Evolutionary conservation across 371 early-diverging fungal genomes (phyloP), one percentile per base, ranked within the genome.

Genomic region (Mortierella sp.): DNA sequence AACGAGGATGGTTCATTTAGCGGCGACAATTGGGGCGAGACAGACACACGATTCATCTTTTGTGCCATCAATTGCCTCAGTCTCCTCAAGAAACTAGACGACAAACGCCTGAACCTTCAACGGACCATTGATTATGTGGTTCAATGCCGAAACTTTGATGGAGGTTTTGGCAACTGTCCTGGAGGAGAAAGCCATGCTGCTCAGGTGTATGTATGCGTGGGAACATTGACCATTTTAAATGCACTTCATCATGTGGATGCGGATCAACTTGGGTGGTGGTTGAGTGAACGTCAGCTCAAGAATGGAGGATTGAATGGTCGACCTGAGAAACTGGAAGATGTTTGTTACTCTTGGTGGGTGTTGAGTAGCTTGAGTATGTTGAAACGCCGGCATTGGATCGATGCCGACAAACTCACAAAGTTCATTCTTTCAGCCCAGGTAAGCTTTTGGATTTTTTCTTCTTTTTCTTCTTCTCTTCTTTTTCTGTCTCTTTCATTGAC

Each of bases 311-410:
- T 99, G 55, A 97, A 97, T 75, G 99, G 99, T 4, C 87, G 99
- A 51, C 97, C 99, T 0, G 96, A 99, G 81, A 99, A 99, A 84
- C 85, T 97, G 28, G 97, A 96, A 79, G 99, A 99, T 83, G 97
- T 96, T 2, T 99, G 99, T 81, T 99, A 99, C 81, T 98, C 99
- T 19, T 99, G 98, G 97, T 99, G 99, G 99, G 98, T 96, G 0
- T 85, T 97, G 57, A 96, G 98, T 7, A 86, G 97, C 12, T 84
- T 99, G 2, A 82, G 92, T n/a, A 96, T 97, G 23, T 64, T 99
- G 47, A 93, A 88, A 7, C 86, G 92, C 9, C 57, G 91, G 3
- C 89, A 95, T 74, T 97, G 97, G 97, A 96, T 99, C 62, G 90
- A 98, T 68, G 81, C 86, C 28, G 86, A 92, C 3, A 90, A 89